Conservation (phyloP, 176 grass and related monocot genomes). For the Paspalum vaginatum region DNA sequence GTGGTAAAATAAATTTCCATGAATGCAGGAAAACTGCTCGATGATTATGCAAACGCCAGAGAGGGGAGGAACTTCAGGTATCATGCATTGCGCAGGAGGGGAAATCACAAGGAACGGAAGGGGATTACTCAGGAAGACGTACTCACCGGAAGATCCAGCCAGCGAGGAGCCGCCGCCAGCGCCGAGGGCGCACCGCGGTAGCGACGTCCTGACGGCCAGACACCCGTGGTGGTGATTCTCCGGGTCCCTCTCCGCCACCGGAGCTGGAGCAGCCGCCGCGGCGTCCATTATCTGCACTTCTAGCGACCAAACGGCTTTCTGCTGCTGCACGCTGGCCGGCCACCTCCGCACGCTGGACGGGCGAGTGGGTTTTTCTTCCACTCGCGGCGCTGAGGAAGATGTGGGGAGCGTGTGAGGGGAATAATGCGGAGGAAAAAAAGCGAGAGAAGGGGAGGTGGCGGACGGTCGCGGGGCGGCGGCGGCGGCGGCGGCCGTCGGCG, state of each 20-base stretch:
- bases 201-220: conserved; percentile 38
- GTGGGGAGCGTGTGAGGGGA: too few species aligned
- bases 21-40: background rate
- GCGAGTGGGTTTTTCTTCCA: background rate
- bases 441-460: background rate
- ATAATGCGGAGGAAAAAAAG: conserved; percentile 4
- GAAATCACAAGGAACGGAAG: background rate
- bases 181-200: conserved; percentile 38
- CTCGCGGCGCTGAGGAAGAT: background rate
- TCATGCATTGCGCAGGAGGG: background rate
- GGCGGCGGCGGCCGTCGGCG: conserved; percentile 35
- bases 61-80: background rate
- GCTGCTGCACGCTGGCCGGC: background rate
- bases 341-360: background rate
- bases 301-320: background rate
- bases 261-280: background rate
- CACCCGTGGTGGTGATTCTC: conserved; percentile 39
- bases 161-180: conserved; percentile 27
- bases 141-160: conserved; percentile 50
- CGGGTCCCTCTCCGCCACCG: conserved; percentile 27
- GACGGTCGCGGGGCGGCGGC: conserved; percentile 1
- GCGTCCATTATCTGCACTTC: conserved; percentile 38
- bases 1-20: background rate
- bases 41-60: background rate
- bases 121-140: background rate